Percentiles rank a stretch among this genome's conserved stretches.
Conservation (phyloP, 441 rosid genomes). For the Populus hybrid region DNA sequence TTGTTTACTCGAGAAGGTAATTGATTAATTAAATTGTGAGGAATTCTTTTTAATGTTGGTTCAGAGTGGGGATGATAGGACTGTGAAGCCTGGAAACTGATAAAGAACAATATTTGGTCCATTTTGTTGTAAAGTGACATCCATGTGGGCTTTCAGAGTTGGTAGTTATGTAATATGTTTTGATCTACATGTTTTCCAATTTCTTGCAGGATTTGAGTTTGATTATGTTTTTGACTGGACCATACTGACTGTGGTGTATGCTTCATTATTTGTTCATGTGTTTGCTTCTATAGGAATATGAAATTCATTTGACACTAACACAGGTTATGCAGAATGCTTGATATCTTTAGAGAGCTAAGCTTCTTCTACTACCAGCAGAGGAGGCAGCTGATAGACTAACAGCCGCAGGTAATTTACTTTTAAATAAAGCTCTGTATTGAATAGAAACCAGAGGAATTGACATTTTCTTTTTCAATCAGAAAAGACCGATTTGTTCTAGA, state of each 20-base stretch:
- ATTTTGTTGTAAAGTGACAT: neutral
- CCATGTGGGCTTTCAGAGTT: neutral
- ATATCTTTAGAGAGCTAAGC: neutral
- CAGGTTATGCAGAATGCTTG: neutral
- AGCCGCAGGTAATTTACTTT: neutral
- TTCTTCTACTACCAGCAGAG: neutral
- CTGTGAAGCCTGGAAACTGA: neutral
- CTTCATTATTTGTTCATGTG: neutral
- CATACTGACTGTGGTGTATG: neutral
- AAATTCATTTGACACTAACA: neutral
- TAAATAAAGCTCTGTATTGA: neutral
- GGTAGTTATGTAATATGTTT: neutral
- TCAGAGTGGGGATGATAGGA: neutral
- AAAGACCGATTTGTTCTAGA: too few relatives aligned
- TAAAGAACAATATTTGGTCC: neutral
- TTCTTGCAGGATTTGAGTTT: constrained; percentile 45
- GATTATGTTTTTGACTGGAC: constrained; percentile 74
- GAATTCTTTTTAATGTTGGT: neutral
- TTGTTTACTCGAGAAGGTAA: constrained; percentile 76
- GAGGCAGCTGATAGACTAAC: neutral
- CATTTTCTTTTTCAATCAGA: too few relatives aligned
- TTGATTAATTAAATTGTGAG: neutral
- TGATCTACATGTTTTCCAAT: neutral
- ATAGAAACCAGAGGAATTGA: neutral
- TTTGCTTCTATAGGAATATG: neutral